Percentiles rank a stretch among this genome's conserved stretches.
Conservation (phyloP, 371 early-diverging fungal species). For the Syncephalastrum contaminatum region DNA sequence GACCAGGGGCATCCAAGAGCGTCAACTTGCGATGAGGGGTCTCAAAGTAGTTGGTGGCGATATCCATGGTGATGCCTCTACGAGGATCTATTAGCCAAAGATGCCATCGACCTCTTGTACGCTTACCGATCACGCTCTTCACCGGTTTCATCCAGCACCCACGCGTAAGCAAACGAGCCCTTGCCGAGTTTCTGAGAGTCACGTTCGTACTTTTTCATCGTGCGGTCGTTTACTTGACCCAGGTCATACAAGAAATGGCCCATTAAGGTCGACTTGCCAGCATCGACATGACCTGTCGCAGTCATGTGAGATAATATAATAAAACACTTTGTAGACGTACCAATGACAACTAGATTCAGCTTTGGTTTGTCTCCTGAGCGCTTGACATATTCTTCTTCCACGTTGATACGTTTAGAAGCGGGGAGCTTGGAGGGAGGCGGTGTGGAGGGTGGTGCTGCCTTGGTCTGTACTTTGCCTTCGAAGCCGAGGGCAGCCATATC, state of each 20-base stretch:
- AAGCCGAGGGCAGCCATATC: conserved; percentile 59
- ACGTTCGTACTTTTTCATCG: conserved; percentile 89
- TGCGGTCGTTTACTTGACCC: conserved; percentile 88
- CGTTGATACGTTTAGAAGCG: conserved; percentile 62
- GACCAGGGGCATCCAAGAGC: conserved; percentile 97
- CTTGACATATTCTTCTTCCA: conserved; percentile 73
- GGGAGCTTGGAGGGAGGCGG: conserved; percentile 39
- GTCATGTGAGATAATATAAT: neutral
- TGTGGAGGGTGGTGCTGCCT: conserved; percentile 10
- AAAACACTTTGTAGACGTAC: conserved; percentile 24
- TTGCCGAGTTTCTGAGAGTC: conserved; percentile 94
- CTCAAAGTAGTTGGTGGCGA: conserved; percentile 90
- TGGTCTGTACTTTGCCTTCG: conserved; percentile 3
- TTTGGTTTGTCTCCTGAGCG: conserved; percentile 66
- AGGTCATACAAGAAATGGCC: conserved; percentile 92
- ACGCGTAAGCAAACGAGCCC: conserved; percentile 91
- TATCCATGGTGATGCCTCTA: conserved; percentile 97
- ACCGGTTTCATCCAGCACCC: conserved; percentile 94
- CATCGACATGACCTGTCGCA: conserved; percentile 94
- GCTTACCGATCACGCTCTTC: conserved; percentile 82
- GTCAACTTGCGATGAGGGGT: conserved; percentile 80
- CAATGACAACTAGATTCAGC: conserved; percentile 86
- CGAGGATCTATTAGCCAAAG: neutral
- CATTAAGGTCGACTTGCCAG: conserved; percentile 98
- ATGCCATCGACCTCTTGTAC: neutral